Base-by-base conservation (phyloP, 1,284 basidiomycete species). In the Cutaneotrichosporon arboriforme region DNA sequence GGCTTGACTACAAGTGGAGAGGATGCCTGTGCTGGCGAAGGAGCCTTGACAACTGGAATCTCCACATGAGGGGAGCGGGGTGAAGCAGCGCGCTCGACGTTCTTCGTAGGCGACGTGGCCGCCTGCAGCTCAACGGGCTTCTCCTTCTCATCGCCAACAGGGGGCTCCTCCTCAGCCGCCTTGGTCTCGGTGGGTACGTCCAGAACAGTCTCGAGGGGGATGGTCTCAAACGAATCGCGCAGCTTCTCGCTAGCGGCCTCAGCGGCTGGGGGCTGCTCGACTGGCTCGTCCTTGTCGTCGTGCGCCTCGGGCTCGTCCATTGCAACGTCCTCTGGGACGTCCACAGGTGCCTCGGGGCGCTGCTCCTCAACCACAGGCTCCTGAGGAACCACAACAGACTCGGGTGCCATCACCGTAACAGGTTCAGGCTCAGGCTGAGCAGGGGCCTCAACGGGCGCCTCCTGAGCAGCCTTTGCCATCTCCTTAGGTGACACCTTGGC, bases 221-320 rank as follows among this genome's bases (percentile, higher is more conserved):
- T 42, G n/a, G 40, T 41, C 39, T 49, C 48, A 17, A 39, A 39
- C 18, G 46, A 39, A 37, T 48, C 38, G 33, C 20, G 38, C 17
- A 8, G 46, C n/a, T 23, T 9, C 10, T 39, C 36, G 31, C 12
- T 47, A n/a, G 35, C 48, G n/a, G 50, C 22, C 39, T 52, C 49
- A 8, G 49, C 23, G 7, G 39, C 26, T 4, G 42, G 10, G 17
- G 46, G 49, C 12, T 40, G 18, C 47, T 49, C 38, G 18, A 22
- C 39, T 2, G 15, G 22, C 23, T 37, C 39, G 33, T 33, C 9
- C 38, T 38, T 20, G 22, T 23, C 12, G 35, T 34, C 41, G 7
- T 15, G 15, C 8, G 21, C 21, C 9, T 10, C 9, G 17, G 42
- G 26, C 42, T 43, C 26, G 5, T 41, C 40, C 20, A 33, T n/a